A percentile compares a stretch with the other conserved stretches of the same genome.
These are phyloP conservation scores for Dendrobium huoshanense DNA, from an alignment of 106 monocot species.

Conservation along the genomic window DNA sequence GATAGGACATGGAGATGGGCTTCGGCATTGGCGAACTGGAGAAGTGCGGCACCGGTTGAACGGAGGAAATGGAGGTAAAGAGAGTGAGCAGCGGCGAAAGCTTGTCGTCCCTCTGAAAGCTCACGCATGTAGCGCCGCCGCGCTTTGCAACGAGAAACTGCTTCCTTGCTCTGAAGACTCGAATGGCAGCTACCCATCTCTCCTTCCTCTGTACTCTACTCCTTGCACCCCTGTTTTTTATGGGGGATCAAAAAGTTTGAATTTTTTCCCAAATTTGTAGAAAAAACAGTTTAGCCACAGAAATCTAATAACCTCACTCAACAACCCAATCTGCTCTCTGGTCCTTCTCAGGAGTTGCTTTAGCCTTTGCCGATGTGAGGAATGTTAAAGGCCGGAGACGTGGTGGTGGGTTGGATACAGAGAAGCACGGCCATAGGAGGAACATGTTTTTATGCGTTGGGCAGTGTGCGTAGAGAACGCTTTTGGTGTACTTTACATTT, in stretches of 20 bases:
- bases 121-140: slow-evolving; percentile 83
- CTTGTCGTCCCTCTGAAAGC: slow-evolving; percentile 52
- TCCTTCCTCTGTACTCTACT: neutral
- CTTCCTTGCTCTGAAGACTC: slow-evolving; percentile 56
- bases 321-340: neutral
- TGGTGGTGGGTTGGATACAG: neutral
- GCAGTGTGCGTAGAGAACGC: neutral
- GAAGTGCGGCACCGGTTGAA: slow-evolving; percentile 67
- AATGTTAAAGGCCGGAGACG: neutral
- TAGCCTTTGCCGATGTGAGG: neutral
- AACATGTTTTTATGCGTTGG: neutral
- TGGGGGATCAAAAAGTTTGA: neutral
- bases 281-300: neutral
- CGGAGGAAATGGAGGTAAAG: slow-evolving; percentile 78
- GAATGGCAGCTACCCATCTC: slow-evolving; percentile 83
- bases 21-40: slow-evolving; percentile 74
- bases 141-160: slow-evolving; percentile 75
- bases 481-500: neutral
- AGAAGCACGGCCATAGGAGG: neutral
- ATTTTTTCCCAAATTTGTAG: neutral
- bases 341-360: neutral
- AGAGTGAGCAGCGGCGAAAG: slow-evolving; percentile 55
- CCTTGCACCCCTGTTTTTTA: neutral
- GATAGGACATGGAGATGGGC: slow-evolving; percentile 17
- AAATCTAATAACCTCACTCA: neutral